These are phyloP conservation scores for Rossbeevera mucosa DNA, from an alignment of 768 basidiomycete genomes.

Conservation along the genomic window DNA sequence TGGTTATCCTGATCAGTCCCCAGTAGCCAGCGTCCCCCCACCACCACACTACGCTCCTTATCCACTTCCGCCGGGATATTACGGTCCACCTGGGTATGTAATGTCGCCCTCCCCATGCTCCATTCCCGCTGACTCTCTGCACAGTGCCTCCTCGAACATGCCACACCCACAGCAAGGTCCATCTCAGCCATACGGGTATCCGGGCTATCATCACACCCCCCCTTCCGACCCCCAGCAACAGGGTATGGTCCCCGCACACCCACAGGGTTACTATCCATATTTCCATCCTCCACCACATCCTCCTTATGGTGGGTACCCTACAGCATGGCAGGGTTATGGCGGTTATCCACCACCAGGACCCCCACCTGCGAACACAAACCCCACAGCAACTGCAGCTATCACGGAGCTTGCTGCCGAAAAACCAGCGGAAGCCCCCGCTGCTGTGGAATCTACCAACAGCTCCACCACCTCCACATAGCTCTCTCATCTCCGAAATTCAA, in stretches of 20 bases:
- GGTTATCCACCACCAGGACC: slow-evolving; percentile 29
- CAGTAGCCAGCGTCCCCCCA: slow-evolving; percentile 22
- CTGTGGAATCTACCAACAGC: slow-evolving; percentile 15
- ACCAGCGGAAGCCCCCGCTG: slow-evolving; percentile 18
- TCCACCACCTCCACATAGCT: slow-evolving; percentile 20
- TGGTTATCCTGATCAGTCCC: slow-evolving; percentile 27
- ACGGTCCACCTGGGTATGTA: slow-evolving; percentile 27
- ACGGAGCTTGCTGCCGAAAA: slow-evolving; percentile 23
- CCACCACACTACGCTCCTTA: slow-evolving; percentile 33
- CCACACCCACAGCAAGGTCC: slow-evolving; percentile 22
- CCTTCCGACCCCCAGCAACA: slow-evolving; percentile 28
- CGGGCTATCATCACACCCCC: slow-evolving; percentile 18
- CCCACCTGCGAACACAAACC: slow-evolving; percentile 15
- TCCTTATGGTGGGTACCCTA: slow-evolving; percentile 29
- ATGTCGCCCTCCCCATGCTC: background rate
- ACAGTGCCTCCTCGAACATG: slow-evolving; percentile 18
- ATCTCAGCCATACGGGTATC: slow-evolving; percentile 23
- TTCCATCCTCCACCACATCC: slow-evolving; percentile 28
- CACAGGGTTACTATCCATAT: slow-evolving; percentile 30
- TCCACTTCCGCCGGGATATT: slow-evolving; percentile 30
- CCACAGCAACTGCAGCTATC: slow-evolving; percentile 12
- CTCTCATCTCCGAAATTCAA: slow-evolving; percentile 1
- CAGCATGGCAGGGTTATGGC: slow-evolving; percentile 27
- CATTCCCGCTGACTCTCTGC: slow-evolving; percentile 13
- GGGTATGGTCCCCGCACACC: slow-evolving; percentile 13